Conservation (phyloP, 257 asterid genomes). For the Solanum microdontum region DNA sequence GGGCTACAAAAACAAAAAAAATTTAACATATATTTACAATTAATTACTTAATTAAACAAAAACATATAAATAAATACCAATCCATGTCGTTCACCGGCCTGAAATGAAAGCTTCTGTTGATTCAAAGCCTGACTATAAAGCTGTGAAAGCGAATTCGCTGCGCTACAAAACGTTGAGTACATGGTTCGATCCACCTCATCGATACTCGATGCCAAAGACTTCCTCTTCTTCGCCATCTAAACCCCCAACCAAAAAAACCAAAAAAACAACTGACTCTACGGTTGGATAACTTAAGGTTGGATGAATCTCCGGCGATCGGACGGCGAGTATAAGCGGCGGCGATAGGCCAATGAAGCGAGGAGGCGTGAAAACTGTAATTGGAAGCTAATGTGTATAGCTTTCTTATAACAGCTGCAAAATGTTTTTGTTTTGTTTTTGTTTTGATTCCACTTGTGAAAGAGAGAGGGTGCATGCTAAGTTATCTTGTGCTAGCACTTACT, state of each 20-base stretch:
- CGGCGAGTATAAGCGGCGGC: neutral
- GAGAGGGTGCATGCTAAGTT: conserved; percentile 5
- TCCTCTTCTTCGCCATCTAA: conserved; percentile 10
- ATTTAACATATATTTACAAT: neutral
- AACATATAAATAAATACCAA: neutral
- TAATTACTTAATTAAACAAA: neutral
- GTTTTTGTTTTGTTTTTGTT: neutral
- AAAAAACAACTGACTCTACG: neutral
- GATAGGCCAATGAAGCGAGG: neutral
- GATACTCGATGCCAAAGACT: conserved; percentile 7
- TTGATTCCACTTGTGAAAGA: neutral
- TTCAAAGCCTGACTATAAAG: conserved; percentile 13
- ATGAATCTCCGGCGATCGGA: neutral
- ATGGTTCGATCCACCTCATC: conserved; percentile 16
- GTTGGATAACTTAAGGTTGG: neutral
- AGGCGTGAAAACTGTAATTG: neutral
- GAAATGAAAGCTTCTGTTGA: conserved; percentile 11
- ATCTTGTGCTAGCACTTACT: neutral
- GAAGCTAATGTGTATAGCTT: neutral
- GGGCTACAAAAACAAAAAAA: neutral
- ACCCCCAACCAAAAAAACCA: neutral
- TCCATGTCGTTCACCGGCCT: conserved; percentile 14
- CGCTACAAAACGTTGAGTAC: conserved; percentile 9
- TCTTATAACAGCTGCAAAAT: neutral
- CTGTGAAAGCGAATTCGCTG: conserved; percentile 12